phyloP scores from a whole-genome alignment of 2,329 filamentous ascomycete species.

The Trichophyton simii region DNA sequence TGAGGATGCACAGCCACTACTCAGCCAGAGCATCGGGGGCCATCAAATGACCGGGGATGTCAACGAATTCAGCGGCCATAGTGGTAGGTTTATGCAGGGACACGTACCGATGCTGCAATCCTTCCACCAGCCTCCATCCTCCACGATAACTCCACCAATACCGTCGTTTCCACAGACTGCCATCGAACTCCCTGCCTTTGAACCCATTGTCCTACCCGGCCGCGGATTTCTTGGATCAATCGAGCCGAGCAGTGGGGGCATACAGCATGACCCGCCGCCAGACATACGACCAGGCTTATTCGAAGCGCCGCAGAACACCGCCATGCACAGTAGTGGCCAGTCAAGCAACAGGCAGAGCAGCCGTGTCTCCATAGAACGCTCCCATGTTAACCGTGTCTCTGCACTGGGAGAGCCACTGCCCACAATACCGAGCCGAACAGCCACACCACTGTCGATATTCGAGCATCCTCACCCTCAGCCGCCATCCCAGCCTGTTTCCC shows the following conservation, averaged over 20 bases:
- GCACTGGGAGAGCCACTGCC: not conserved
- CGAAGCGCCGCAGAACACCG: not conserved
- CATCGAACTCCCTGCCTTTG: not conserved
- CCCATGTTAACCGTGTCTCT: not conserved
- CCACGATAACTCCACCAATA: not conserved
- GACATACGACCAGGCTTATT: not conserved
- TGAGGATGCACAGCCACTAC: not conserved
- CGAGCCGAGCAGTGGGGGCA: not conserved
- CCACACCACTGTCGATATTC: not conserved
- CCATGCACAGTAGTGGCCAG: too few species aligned
- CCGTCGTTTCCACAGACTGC: not conserved
- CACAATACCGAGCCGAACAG: not conserved
- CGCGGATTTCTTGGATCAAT: not conserved
- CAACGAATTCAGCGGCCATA: not conserved
- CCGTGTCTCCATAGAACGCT: too few species aligned
- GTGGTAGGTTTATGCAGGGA: not conserved
- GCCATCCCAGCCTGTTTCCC: not conserved
- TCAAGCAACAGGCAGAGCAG: too few species aligned
- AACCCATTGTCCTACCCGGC: not conserved
- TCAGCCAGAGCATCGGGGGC: not conserved
- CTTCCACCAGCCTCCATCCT: not conserved
- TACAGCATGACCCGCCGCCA: not conserved
- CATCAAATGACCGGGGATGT: not conserved
- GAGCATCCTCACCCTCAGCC: not conserved
- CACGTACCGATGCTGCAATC: not conserved